Base-by-base conservation (phyloP, 192 early-diverging fungal species). In the Linnemannia hyalina region DNA sequence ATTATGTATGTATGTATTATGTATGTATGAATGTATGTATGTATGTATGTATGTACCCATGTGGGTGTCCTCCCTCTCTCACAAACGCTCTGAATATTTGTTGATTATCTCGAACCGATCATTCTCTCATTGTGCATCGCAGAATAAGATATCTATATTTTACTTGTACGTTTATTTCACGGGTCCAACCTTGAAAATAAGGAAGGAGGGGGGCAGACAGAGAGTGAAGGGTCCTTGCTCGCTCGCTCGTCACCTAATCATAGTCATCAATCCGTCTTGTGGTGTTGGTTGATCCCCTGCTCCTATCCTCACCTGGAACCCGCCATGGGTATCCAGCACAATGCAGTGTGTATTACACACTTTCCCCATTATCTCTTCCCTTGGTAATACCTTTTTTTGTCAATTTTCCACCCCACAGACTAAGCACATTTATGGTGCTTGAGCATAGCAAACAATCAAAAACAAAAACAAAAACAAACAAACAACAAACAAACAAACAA, bases 21-120 rank as follows among this genome's bases (percentile, higher is more conserved):
- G 35, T 35, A 35, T 35, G 35, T 35, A 35, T 35, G 35, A 1
- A 35, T 35, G 35, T 35, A 35, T 35, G 35, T 35, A 35, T 35
- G n/a, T 35, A 65, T 65, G n/a, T 26, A 60, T 60, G 60, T 65
- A 65, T 65, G 55, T 60, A 60, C 23, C 11, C 10, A 32, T 35
- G 60, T 35, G 29, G 11, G 60, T 65, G 60, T 65, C 32, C 55
- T 38, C 11, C 60, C 49, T 52, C 49, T 0, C 20, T 52, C 49
- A 52, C 49, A 65, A 65, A 65, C 60, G 60, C 60, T 65, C 60
- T 65, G 60, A 65, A 65, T 65, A 32, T 65, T 65, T 29, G 35
- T 65, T 29, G 60, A 65, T 65, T 65, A 65, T 65, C 60, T 65
- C 60, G 60, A 32, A 26, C 60, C 26, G 9, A 32, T 29, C 26